A percentile compares a stretch with the other conserved stretches of the same genome.
phyloP scores from a whole-genome alignment of 768 basidiomycete genomes.

The Chiua virens region DNA sequence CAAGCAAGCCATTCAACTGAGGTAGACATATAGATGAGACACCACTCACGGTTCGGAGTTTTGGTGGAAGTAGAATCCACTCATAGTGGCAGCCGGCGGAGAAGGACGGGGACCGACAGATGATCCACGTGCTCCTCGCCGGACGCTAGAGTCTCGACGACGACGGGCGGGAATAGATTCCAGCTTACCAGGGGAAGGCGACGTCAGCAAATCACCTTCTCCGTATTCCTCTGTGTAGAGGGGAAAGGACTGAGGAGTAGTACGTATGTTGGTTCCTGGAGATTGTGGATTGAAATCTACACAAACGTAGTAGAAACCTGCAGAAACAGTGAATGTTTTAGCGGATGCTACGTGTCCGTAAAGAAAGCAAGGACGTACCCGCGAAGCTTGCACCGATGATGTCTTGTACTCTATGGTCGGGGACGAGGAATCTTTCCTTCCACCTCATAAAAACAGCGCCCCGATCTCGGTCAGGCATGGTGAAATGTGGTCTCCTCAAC shows the following conservation, averaged over 20 bases:
- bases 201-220: conserved; percentile 27
- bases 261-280: conserved; percentile 33
- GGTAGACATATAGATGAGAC: conserved; percentile 1
- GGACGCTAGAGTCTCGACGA: conserved; percentile 48
- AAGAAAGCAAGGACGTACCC: conserved; percentile 49
- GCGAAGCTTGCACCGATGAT: conserved; percentile 96
- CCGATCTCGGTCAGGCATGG: conserved; percentile 73
- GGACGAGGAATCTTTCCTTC: conserved; percentile 97
- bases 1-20: conserved; percentile 7
- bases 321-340: conserved; percentile 7
- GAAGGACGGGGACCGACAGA: conserved; percentile 47
- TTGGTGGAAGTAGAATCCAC: conserved; percentile 91
- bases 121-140: conserved; percentile 44
- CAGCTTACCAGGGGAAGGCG: conserved; percentile 35
- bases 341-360: conserved; percentile 11
- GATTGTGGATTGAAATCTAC: conserved; percentile 83
- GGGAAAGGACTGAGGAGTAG: conserved; percentile 37
- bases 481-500: conserved; percentile 73
- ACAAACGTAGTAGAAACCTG: conserved; percentile 94
- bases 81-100: conserved; percentile 69
- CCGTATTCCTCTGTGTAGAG: conserved; percentile 29
- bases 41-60: conserved; percentile 86
- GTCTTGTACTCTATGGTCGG: conserved; percentile 89
- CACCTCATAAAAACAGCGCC: conserved; percentile 93
- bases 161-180: conserved; percentile 39